These are phyloP conservation scores for Durusdinium trenchii DNA, from an alignment of 73 alveolate genomes.

Conservation along the genomic window DNA sequence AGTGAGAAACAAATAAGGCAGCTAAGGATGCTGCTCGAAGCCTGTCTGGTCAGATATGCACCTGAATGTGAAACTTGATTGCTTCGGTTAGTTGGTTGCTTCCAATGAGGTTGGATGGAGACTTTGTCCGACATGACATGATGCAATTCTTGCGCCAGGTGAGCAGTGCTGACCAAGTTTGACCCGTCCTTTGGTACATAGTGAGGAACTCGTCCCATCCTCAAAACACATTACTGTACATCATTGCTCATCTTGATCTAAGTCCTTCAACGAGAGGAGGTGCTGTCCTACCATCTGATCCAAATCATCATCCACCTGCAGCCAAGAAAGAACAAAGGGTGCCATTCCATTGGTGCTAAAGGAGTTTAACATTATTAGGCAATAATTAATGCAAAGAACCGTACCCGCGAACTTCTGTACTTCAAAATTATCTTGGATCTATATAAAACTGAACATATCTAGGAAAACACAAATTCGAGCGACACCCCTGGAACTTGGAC, in stretches of 20 bases:
- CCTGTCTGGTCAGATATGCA: conserved; percentile 99
- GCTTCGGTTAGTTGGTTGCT: no score
- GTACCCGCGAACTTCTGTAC: not conserved
- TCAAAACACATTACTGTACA: not conserved
- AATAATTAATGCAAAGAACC: not conserved
- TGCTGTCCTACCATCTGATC: conserved; percentile 96
- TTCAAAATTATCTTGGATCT: no score
- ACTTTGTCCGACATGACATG: not conserved
- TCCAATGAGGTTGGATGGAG: no score
- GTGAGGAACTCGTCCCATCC: conserved; percentile 98
- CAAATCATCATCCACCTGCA: conserved; percentile 98
- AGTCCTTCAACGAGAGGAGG: not conserved
- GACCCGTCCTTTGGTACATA: conserved; percentile 97
- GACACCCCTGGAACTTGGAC: not conserved
- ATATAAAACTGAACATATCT: no score
- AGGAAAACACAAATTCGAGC: not conserved
- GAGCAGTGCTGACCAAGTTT: no score
- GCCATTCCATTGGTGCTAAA: not conserved
- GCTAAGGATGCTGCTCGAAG: conserved; percentile 97
- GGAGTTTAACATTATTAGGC: not conserved
- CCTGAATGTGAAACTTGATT: conserved; percentile 77
- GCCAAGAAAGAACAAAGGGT: not conserved
- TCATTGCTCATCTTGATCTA: not conserved
- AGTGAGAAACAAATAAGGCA: not conserved
- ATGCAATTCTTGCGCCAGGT: not conserved